Conservation (phyloP, 306 rosid genomes). For the Erythrophleum fordii region DNA sequence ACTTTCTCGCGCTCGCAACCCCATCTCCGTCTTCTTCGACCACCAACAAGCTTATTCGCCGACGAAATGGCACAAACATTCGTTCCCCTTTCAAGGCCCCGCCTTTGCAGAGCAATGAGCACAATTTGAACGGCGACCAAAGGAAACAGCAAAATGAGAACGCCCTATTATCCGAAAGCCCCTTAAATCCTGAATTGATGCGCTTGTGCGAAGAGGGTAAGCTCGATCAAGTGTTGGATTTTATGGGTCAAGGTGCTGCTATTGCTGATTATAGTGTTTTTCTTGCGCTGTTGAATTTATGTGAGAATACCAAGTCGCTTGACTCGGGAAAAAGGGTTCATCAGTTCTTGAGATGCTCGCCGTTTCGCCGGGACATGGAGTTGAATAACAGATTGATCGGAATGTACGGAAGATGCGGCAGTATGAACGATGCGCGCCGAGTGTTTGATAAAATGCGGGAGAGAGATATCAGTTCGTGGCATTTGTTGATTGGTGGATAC, state of each 20-base stretch:
- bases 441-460: conserved; percentile 80
- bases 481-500: conserved; percentile 68
- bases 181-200: conserved; percentile 52
- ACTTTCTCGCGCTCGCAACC: conserved; percentile 24
- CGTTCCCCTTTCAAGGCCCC: conserved; percentile 41
- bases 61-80: conserved; percentile 34
- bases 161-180: conserved; percentile 17
- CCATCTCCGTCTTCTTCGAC: conserved; percentile 40
- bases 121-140: conserved; percentile 29
- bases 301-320: conserved; percentile 51
- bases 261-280: conserved; percentile 64
- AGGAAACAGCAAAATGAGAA: conserved; percentile 38
- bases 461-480: conserved; percentile 59
- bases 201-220: conserved; percentile 67
- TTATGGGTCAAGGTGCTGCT: conserved; percentile 57
- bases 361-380: conserved; percentile 55
- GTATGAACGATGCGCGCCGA: conserved; percentile 67
- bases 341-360: conserved; percentile 53
- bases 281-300: conserved; percentile 56
- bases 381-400: conserved; percentile 58
- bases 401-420: conserved; percentile 61
- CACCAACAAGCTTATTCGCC: conserved; percentile 47
- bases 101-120: conserved; percentile 47
- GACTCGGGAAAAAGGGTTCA: conserved; percentile 62
- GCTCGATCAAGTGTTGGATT: conserved; percentile 61